Evolutionary conservation across 2,329 filamentous ascomycete genomes (phyloP), one percentile per base, ranked within the genome.

Genomic region (Fusarium globosum): DNA sequence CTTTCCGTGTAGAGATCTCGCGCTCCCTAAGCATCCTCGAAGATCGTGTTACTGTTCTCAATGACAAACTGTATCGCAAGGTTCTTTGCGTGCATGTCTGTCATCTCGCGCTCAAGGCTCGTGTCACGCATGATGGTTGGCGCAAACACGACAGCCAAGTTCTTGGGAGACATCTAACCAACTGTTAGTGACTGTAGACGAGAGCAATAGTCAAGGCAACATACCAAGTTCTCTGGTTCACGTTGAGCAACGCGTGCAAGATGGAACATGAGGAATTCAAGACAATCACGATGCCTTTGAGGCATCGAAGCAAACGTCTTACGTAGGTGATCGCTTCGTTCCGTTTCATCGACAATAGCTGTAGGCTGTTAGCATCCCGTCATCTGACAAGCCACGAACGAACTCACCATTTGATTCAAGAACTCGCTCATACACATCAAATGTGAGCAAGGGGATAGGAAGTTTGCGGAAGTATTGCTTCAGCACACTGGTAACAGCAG

Each of bases 381-480:
- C 14, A n/a, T 21, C 18, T 4, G 13, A 49, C 42, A 18, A 55
- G 36, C 12, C 20, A 16, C 39, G 12, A 20, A 7, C 39, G 39
- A 39, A 85, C 91, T 85, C 86, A 93, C 92, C 86, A 73, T 90
- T 91, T 10, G 93, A 94, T 76, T 97, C 95, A 55, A 99, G 85
- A 56, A 99, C 89, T 43, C 90, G 89, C 76, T 98, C 96, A 79
- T 99, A 99, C 33, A 97, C 91, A 28, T 97, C 94, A 81, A 93
- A 98, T 0, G 96, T 97, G 77, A 99, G 90, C 38, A 99, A 87
- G 7, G 96, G 96, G 13, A 89, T 93, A 2, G 96, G 96, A 41
- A 98, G 87, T 83, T 95, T 96, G 76, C 96, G 91, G 89, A 99
- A 97, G 81, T 98, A 99, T 82, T 98, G 96, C 85, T 99, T 99